Evolutionary conservation across 768 basidiomycete genomes (phyloP).

Genomic region (Trametes cubensis): DNA sequence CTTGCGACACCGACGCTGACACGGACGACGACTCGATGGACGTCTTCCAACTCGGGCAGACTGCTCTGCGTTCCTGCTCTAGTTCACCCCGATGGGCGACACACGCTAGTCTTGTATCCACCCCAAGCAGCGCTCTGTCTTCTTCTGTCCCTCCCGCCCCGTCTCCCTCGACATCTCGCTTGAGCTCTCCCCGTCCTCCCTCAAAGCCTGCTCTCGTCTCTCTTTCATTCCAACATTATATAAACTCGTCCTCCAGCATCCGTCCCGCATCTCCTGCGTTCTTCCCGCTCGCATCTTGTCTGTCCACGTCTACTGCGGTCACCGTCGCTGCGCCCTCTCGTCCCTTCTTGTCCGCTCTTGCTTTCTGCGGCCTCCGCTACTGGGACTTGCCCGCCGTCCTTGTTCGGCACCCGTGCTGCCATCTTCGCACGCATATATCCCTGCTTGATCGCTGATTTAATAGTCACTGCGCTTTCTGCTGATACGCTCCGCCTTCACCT

Average conservation of each 20-base stretch:
- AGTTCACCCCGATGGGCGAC: neutral
- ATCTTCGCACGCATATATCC: conserved; percentile 20
- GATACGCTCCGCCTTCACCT: conserved; percentile 1
- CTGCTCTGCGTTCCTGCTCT: neutral
- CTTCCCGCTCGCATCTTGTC: too few relatives aligned
- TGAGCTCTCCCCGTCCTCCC: neutral
- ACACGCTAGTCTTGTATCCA: neutral
- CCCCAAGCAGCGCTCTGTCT: neutral
- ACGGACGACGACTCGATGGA: too few relatives aligned
- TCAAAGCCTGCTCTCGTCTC: neutral
- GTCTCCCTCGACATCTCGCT: conserved; percentile 2
- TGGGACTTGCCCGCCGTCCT: conserved; percentile 16
- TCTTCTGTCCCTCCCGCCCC: conserved; percentile 16
- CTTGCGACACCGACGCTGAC: neutral
- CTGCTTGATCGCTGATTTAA: neutral
- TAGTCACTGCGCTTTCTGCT: neutral
- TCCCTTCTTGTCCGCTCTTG: conserved; percentile 8
- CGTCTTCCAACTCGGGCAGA: too few relatives aligned
- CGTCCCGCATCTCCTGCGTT: neutral
- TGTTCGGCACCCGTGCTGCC: conserved; percentile 18
- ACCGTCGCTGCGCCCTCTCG: neutral
- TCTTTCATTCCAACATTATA: neutral
- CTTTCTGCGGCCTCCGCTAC: neutral
- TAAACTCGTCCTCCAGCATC: neutral
- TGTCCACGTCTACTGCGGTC: too few relatives aligned